Conservation (phyloP, 2,329 filamentous ascomycete genomes). For the Fusarium sp. region DNA sequence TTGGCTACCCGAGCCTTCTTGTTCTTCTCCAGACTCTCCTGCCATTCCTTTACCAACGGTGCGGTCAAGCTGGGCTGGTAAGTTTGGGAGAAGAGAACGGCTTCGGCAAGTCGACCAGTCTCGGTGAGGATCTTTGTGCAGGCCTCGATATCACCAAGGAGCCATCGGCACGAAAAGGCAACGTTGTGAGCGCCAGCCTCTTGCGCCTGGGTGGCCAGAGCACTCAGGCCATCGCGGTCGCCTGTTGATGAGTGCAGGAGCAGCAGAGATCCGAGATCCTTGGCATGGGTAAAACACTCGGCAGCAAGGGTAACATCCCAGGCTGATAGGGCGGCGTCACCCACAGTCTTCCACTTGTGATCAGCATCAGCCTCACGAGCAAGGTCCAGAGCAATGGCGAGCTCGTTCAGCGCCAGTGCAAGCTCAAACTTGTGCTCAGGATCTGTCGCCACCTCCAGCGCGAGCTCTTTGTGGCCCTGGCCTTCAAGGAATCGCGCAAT, state of each 20-base stretch:
- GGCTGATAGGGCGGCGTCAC: constrained; percentile 83
- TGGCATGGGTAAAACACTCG: constrained; percentile 91
- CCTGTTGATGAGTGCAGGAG: constrained; percentile 88
- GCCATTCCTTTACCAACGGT: constrained; percentile 79
- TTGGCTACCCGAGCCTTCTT: constrained; percentile 88
- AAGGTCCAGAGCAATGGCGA: constrained; percentile 85
- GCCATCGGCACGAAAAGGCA: constrained; percentile 90
- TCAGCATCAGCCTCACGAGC: constrained; percentile 86
- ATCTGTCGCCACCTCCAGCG: constrained; percentile 92
- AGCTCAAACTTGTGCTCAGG: constrained; percentile 97
- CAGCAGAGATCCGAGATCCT: constrained; percentile 87
- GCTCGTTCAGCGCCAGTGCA: constrained; percentile 80
- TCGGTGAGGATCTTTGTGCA: constrained; percentile 82
- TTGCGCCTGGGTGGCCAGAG: constrained; percentile 78
- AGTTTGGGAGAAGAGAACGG: constrained; percentile 91
- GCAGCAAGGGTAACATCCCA: constrained; percentile 92
- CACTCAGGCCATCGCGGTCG: constrained; percentile 76
- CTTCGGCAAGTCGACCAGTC: constrained; percentile 83
- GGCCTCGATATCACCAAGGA: constrained; percentile 80
- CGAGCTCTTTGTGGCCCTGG: constrained; percentile 95
- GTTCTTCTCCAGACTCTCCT: constrained; percentile 79
- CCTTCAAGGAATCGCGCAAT: constrained; percentile 97
- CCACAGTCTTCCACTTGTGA: constrained; percentile 98
- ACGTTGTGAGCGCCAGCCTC: constrained; percentile 87
- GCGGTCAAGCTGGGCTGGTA: constrained; percentile 85